Evolutionary conservation across 257 asterid genomes (phyloP).

Genomic region (Linaria vulgaris): DNA sequence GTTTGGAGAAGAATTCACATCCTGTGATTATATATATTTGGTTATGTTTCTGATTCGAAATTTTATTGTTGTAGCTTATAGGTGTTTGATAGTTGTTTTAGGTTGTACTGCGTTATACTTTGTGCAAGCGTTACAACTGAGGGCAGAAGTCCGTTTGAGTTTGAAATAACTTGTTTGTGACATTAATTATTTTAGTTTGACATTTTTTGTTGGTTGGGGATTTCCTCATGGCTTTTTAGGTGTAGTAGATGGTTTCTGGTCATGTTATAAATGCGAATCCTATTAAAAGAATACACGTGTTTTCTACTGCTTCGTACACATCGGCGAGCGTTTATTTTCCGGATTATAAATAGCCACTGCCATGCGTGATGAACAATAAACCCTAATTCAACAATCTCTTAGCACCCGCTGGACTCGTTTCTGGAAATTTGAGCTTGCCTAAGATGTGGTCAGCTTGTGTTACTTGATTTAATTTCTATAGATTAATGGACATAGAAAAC

Average conservation of each 20-base stretch:
- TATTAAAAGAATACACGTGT: background rate
- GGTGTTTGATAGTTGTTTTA: too few relatives aligned
- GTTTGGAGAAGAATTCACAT: constrained; percentile 11
- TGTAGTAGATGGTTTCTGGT: constrained; percentile 13
- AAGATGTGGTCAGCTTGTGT: constrained; percentile 3
- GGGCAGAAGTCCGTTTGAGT: background rate
- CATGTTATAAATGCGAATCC: too few relatives aligned
- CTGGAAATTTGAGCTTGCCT: background rate
- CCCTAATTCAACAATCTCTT: background rate
- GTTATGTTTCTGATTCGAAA: constrained; percentile 1
- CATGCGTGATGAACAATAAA: background rate
- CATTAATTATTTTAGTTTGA: constrained; percentile 6
- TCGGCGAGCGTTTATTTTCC: background rate
- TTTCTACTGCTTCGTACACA: background rate
- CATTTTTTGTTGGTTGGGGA: background rate
- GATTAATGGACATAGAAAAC: background rate
- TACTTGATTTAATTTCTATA: background rate
- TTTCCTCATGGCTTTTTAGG: constrained; percentile 3
- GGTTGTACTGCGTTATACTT: background rate
- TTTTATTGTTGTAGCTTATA: background rate
- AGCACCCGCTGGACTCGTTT: too few relatives aligned
- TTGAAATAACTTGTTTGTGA: constrained; percentile 12
- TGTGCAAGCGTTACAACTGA: constrained; percentile 1
- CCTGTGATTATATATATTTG: background rate
- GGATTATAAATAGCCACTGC: constrained; percentile 8